phyloP scores from a whole-genome alignment of 345 rosid species.

The Camelina hispida region DNA sequence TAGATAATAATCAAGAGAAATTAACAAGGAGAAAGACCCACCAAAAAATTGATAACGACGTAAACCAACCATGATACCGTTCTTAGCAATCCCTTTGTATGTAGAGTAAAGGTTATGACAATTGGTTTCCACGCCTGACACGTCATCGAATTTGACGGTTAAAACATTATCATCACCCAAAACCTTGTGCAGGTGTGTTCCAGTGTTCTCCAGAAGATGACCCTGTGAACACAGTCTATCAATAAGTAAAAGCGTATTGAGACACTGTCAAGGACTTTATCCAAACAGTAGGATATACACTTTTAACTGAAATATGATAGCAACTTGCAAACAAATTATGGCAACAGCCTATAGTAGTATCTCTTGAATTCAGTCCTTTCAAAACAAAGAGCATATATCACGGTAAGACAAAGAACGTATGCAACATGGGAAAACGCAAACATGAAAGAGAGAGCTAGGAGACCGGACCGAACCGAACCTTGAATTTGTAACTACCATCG shows the following conservation, averaged over 20 bases:
- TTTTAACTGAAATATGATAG: too few relatives aligned
- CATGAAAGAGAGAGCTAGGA: not conserved
- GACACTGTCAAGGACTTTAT: not conserved
- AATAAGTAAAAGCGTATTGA: conserved; percentile 4
- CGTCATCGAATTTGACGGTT: conserved; percentile 57
- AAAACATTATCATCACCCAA: conserved; percentile 85
- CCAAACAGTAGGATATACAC: not conserved
- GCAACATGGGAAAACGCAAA: too few relatives aligned
- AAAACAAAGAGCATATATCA: too few relatives aligned
- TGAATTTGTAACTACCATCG: conserved; percentile 55
- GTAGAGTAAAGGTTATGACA: not conserved
- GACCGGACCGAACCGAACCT: conserved; percentile 46
- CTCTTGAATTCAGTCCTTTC: too few relatives aligned
- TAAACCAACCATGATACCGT: conserved; percentile 67
- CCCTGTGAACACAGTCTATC: conserved; percentile 54
- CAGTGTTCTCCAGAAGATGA: conserved; percentile 49
- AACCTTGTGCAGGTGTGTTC: conserved; percentile 66
- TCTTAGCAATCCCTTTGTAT: conserved; percentile 51
- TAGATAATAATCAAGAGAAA: conserved; percentile 2
- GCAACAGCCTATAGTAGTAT: too few relatives aligned
- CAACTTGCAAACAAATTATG: too few relatives aligned
- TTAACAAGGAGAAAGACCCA: conserved; percentile 40
- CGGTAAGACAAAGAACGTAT: too few relatives aligned
- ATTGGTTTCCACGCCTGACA: not conserved
- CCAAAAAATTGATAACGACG: conserved; percentile 77